Evolutionary conservation across 164 flowering plant genomes (phyloP).

Genomic region (Taxillus chinensis): DNA sequence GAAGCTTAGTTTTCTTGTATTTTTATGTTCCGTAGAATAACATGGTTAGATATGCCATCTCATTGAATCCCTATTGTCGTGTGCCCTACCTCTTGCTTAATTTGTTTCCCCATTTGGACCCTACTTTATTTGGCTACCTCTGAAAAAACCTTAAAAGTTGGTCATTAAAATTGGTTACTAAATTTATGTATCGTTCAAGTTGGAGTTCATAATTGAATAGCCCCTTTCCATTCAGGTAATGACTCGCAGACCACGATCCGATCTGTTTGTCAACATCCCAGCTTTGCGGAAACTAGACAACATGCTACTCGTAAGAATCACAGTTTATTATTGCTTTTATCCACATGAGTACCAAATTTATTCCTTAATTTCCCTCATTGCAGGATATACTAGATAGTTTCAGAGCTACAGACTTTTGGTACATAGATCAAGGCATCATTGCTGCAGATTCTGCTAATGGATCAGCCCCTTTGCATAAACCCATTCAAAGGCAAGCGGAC

Average conservation of each 20-base stretch:
- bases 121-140: no score
- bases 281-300: conserved; percentile 88
- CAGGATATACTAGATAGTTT: conserved; percentile 91
- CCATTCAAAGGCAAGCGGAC: conserved; percentile 73
- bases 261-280: conserved; percentile 76
- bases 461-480: conserved; percentile 53
- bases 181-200: no score
- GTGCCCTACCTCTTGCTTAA: no score
- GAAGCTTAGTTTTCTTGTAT: no score
- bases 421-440: conserved; percentile 80
- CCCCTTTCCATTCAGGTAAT: conserved; percentile 42
- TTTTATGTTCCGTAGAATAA: no score
- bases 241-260: conserved; percentile 85
- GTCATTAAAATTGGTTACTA: no score
- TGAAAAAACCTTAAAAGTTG: no score
- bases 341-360: neutral
- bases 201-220: no score
- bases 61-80: no score
- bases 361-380: neutral
- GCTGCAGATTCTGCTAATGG: conserved; percentile 56
- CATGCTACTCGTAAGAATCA: conserved; percentile 77
- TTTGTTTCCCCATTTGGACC: no score
- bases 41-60: no score
- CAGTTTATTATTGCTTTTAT: neutral
- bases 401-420: conserved; percentile 76